Evolutionary conservation across 106 monocot genomes (phyloP).

Genomic region (Cymbidium sinense): DNA sequence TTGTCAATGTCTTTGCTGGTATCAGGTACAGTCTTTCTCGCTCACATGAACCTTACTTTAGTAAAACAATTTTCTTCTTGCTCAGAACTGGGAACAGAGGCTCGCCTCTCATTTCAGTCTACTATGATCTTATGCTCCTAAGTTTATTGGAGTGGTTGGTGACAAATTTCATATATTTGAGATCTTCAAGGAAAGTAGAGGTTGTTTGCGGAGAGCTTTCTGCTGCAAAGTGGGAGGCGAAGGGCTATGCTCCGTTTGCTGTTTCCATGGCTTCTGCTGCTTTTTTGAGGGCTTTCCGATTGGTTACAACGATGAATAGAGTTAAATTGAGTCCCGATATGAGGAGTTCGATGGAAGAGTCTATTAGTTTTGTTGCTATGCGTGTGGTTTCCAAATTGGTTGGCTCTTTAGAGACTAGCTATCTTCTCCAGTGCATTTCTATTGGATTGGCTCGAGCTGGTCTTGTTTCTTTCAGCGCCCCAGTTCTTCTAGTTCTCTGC

Average conservation of each 20-base stretch:
- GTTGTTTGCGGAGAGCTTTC: constrained; percentile 37
- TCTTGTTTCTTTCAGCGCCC: no score
- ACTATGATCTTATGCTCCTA: no score
- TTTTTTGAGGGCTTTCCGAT: constrained; percentile 54
- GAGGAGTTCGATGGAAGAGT: constrained; percentile 39
- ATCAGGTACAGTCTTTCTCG: constrained; percentile 46
- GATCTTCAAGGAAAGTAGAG: no score
- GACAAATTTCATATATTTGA: no score
- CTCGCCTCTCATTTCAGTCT: no score
- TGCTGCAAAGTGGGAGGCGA: constrained; percentile 13
- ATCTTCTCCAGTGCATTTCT: no score
- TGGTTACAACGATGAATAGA: constrained; percentile 23
- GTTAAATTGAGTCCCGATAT: constrained; percentile 22
- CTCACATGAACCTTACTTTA: constrained; percentile 16
- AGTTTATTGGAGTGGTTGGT: no score
- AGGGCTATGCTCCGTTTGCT: constrained; percentile 21
- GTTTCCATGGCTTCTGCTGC: constrained; percentile 59
- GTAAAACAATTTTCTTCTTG: constrained; percentile 23
- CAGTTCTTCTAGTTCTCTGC: constrained; percentile 55
- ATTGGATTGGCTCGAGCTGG: no score
- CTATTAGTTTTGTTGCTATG: constrained; percentile 36
- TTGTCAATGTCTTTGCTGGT: constrained; percentile 35
- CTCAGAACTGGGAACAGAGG: no score
- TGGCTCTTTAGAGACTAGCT: no score
- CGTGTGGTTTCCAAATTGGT: no score